Evolutionary conservation across 2,329 filamentous ascomycete genomes (phyloP).

Genomic region (Blumeria graminis): DNA sequence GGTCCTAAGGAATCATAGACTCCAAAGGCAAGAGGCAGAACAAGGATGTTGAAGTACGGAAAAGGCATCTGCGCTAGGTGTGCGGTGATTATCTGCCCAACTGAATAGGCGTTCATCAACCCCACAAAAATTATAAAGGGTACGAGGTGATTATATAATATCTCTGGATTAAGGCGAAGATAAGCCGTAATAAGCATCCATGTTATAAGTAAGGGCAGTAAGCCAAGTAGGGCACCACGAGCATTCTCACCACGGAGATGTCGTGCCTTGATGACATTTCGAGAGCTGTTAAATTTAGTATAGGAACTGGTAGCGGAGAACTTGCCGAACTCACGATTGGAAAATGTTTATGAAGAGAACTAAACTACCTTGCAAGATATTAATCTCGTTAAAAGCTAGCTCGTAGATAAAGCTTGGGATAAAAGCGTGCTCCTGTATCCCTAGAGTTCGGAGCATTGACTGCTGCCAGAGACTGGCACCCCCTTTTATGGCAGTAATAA

Average conservation of each 20-base stretch:
- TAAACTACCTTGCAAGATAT: constrained; percentile 62
- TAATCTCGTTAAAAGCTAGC: constrained; percentile 76
- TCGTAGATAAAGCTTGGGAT: constrained; percentile 53
- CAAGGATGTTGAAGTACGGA: constrained; percentile 73
- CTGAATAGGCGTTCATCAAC: constrained; percentile 79
- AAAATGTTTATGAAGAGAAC: constrained; percentile 71
- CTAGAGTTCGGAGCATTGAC: constrained; percentile 53
- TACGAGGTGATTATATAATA: constrained; percentile 61
- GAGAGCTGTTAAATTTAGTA: constrained; percentile 24
- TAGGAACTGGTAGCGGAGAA: too few species aligned
- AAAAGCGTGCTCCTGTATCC: constrained; percentile 32
- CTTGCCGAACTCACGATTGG: constrained; percentile 24
- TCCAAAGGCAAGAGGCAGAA: constrained; percentile 51
- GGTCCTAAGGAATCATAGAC: constrained; percentile 65
- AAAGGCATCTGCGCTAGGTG: constrained; percentile 75
- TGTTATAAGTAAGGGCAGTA: constrained; percentile 54
- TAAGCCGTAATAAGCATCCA: constrained; percentile 62
- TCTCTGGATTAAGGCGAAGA: constrained; percentile 61
- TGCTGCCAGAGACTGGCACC: constrained; percentile 87
- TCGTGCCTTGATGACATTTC: constrained; percentile 66
- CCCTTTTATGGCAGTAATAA: constrained; percentile 60
- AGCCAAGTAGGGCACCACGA: constrained; percentile 53
- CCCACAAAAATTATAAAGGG: constrained; percentile 79
- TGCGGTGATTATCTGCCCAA: constrained; percentile 86
- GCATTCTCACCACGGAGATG: constrained; percentile 47